Base-by-base conservation (phyloP, 306 rosid genomes). In the Astragalus glycyphyllos region DNA sequence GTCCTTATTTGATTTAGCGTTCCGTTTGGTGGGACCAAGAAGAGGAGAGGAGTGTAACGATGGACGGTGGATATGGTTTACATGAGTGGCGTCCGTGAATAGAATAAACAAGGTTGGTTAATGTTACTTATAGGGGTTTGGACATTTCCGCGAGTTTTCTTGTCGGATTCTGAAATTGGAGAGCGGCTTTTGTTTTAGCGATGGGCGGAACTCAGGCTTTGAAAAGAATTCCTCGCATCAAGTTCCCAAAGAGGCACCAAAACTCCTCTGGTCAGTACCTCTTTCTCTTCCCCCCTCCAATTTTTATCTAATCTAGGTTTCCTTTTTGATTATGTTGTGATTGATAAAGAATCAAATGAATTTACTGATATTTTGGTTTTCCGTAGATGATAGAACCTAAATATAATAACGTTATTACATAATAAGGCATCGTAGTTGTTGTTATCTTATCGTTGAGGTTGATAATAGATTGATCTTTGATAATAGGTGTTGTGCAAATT, bases 171-270 rank as follows among this genome's bases (percentile, higher is more conserved):
- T 61, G 77, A 73, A 61, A 61, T 73, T 63, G 15, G n/a, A 35
- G 61, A 7, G n/a, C 17, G 61, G 13, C n/a, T 55, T 8, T 20
- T 4, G 50, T 47, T 34, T 58, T 31, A 40, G 49, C 70, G 23
- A 83, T 87, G 96, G 89, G 87, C 78, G 90, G 69, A 54, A 74
- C 68, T 62, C 92, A 89, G 11, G 86, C 81, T 29, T 8, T 87
- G 82, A 87, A 80, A 71, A 84, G 92, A 83, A 80, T 87, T 60
- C 96, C 92, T 78, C 92, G 92, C 79, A 89, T 89, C 86, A 87
- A 89, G 69, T 89, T 89, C 70, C 92, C 96, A 4, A 80, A 80
- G 16, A 83, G 96, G 12, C 85, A 58, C 71, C 79, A 77, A 12
- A 85, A 73, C 7, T 23, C 89, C 10, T 56, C 89, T 51, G 96